Evolutionary conservation across 2,329 filamentous ascomycete genomes (phyloP).

Genomic region (Beauveria asiatica): DNA sequence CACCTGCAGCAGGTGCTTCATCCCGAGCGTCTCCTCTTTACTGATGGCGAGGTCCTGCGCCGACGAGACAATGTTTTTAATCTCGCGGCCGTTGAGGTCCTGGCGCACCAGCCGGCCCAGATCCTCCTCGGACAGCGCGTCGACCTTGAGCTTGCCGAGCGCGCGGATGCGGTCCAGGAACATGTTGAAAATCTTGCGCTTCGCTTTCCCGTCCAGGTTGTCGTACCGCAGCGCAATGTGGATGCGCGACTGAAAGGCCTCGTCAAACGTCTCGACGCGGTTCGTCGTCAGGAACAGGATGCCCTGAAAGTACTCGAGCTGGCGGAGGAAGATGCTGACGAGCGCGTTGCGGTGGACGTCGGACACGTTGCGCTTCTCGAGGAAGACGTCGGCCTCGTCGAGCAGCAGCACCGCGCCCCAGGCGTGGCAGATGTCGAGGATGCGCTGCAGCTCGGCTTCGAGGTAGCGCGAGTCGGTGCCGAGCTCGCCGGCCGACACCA

Average conservation of each 20-base stretch:
- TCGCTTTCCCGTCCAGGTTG: slow-evolving; percentile 61
- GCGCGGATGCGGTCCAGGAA: slow-evolving; percentile 67
- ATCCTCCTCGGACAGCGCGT: slow-evolving; percentile 58
- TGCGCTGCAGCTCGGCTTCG: slow-evolving; percentile 71
- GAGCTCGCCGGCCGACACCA: slow-evolving; percentile 73
- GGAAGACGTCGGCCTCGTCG: slow-evolving; percentile 77
- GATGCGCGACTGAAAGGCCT: slow-evolving; percentile 82
- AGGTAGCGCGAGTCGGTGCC: slow-evolving; percentile 68
- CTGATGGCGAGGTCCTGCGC: slow-evolving; percentile 76
- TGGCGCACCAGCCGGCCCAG: slow-evolving; percentile 57
- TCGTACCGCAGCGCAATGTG: slow-evolving; percentile 79
- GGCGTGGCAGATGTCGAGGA: slow-evolving; percentile 74
- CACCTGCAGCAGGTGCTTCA: slow-evolving; percentile 73
- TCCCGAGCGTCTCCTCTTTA: slow-evolving; percentile 60
- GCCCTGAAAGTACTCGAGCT: slow-evolving; percentile 87
- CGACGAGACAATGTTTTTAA: slow-evolving; percentile 81
- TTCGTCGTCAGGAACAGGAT: slow-evolving; percentile 88
- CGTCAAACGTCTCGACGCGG: slow-evolving; percentile 79
- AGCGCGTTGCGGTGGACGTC: slow-evolving; percentile 80
- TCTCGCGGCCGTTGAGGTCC: slow-evolving; percentile 57
- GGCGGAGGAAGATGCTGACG: slow-evolving; percentile 77
- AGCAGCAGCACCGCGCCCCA: slow-evolving; percentile 82
- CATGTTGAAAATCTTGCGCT: slow-evolving; percentile 73
- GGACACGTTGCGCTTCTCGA: slow-evolving; percentile 74
- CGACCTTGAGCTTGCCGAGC: slow-evolving; percentile 52